Conservation (phyloP, 495 filamentous ascomycete genomes). For the Parachaetomium inaequale region DNA sequence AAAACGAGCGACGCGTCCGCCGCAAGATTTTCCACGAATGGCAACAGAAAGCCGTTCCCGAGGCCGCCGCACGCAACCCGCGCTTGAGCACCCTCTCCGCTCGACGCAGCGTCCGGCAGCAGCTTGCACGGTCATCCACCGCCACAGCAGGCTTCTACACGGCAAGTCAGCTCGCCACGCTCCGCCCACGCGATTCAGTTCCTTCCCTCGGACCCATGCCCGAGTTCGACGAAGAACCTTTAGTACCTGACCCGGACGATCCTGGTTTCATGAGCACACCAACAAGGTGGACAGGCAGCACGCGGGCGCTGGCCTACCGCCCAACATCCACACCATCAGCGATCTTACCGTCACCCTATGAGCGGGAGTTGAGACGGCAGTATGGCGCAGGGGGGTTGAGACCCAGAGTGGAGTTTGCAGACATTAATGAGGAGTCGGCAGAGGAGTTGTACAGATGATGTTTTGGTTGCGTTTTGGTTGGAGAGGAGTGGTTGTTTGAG, state of each 20-base stretch:
- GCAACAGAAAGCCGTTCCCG: conserved; percentile 25
- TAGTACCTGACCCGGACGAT: conserved; percentile 18
- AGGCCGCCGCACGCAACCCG: conserved; percentile 14
- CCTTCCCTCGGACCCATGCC: conserved; percentile 26
- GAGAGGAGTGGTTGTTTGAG: background rate
- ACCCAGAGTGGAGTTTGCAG: conserved; percentile 28
- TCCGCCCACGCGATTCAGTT: conserved; percentile 1
- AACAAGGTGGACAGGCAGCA: conserved; percentile 27
- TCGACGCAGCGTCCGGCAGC: conserved; percentile 22
- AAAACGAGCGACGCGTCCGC: conserved; percentile 23
- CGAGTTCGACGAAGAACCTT: conserved; percentile 30
- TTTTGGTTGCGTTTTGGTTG: background rate
- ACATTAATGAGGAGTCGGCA: conserved; percentile 28
- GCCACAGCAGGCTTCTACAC: conserved; percentile 8
- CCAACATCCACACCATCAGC: conserved; percentile 33
- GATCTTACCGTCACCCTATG: conserved; percentile 29
- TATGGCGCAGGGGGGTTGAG: conserved; percentile 17
- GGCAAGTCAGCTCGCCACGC: conserved; percentile 12
- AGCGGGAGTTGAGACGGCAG: conserved; percentile 26
- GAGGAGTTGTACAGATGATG: conserved; percentile 22
- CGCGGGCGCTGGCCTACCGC: conserved; percentile 18
- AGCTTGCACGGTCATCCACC: conserved; percentile 3
- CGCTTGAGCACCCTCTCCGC: conserved; percentile 21
- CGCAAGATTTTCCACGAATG: conserved; percentile 27
- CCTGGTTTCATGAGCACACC: conserved; percentile 36